Conservation (phyloP, 1,139 yeast genomes). For the Kodamaea anthophila region DNA sequence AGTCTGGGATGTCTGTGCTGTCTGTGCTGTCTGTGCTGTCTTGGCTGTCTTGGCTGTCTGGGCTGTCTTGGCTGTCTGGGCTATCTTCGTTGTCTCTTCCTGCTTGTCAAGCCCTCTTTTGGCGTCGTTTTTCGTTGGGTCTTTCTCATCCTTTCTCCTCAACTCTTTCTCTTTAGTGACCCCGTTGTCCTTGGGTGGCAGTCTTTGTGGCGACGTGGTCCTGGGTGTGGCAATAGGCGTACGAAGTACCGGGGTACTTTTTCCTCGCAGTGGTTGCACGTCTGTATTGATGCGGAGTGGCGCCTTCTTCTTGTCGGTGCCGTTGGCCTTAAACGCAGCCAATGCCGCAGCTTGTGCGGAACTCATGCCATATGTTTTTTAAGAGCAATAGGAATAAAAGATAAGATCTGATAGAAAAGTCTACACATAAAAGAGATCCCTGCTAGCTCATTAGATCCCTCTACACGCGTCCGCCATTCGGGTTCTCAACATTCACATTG, state of each 20-base stretch:
- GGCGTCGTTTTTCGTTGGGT: no score
- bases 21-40: neutral
- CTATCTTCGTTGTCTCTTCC: neutral
- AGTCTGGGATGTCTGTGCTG: neutral
- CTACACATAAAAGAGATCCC: no score
- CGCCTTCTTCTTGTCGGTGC: constrained; percentile 6
- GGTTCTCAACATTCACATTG: no score
- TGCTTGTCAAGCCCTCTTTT: no score
- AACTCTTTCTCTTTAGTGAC: no score
- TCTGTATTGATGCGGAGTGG: constrained; percentile 3
- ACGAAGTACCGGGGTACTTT: neutral
- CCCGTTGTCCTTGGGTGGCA: neutral
- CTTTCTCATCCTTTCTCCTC: no score
- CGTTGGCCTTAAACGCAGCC: constrained; percentile 17
- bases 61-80: neutral
- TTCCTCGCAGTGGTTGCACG: neutral
- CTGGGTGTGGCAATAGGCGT: no score
- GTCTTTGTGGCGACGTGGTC: no score
- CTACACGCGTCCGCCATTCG: no score
- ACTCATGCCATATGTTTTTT: constrained; percentile 6
- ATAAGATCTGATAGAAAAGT: no score
- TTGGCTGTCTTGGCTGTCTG: neutral
- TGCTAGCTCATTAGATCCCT: no score
- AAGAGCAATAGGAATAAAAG: no score
- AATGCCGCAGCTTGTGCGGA: constrained; percentile 18